Percentiles rank a stretch among this genome's conserved stretches.
Evolutionary conservation across 176 grass and related monocot genomes (phyloP).

Genomic region (Oryza australiensis): DNA sequence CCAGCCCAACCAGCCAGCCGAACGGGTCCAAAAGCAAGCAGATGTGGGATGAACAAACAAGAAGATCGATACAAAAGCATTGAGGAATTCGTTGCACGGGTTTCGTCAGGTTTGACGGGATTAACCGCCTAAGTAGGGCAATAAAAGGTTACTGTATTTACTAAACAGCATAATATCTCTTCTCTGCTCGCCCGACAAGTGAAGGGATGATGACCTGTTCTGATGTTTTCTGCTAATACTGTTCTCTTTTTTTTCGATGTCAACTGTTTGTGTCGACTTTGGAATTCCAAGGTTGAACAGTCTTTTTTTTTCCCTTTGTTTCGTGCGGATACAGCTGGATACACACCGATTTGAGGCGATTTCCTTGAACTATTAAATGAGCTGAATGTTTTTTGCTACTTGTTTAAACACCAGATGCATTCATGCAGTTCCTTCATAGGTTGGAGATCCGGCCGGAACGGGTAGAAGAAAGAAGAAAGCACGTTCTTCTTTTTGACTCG

Average conservation of each 20-base stretch:
- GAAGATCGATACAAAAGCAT: background rate
- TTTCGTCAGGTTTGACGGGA: conserved; percentile 29
- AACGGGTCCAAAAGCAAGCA: too few species aligned
- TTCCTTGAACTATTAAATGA: background rate
- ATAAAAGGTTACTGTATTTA: background rate
- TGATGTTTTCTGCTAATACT: background rate
- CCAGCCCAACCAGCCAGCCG: too few species aligned
- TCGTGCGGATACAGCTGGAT: background rate
- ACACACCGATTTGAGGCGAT: background rate
- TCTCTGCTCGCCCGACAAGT: background rate
- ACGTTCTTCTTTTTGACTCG: background rate
- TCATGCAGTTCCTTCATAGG: background rate
- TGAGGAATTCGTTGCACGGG: background rate
- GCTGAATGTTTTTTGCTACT: background rate
- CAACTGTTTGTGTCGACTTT: background rate
- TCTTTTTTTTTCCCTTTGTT: background rate
- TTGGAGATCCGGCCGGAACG: background rate
- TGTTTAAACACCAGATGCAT: background rate
- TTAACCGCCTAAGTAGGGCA: background rate
- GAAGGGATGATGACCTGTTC: background rate
- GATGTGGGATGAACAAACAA: background rate
- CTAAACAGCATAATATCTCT: background rate
- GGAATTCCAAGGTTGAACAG: background rate
- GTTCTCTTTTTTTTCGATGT: background rate
- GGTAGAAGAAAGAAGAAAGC: background rate